Conservation (phyloP, 495 filamentous ascomycete genomes). For the Hypoxylon rickii region DNA sequence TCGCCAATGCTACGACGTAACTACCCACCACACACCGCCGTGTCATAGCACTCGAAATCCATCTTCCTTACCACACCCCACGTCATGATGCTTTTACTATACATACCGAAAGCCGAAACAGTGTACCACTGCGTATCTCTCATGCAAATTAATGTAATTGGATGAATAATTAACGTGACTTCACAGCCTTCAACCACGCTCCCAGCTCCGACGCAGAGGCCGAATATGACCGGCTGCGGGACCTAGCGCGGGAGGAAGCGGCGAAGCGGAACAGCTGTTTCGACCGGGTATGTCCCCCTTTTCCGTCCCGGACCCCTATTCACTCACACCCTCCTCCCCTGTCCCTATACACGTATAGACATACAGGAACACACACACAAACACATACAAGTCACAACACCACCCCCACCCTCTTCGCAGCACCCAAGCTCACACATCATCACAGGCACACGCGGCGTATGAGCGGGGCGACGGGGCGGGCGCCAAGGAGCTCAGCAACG, state of each 20-base stretch:
- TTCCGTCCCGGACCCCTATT: constrained; percentile 1
- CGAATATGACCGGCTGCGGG: constrained; percentile 91
- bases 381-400: neutral
- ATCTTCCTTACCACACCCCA: constrained; percentile 3
- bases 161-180: no score
- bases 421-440: constrained; percentile 3
- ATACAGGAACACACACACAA: neutral
- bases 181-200: constrained; percentile 79
- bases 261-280: constrained; percentile 76
- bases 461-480: constrained; percentile 72
- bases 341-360: neutral
- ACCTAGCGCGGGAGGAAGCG: constrained; percentile 78
- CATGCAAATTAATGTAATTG: no score
- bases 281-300: constrained; percentile 56
- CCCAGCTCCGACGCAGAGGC: constrained; percentile 68
- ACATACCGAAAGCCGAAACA: no score
- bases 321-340: constrained; percentile 6
- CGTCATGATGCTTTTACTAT: no score
- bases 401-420: no score
- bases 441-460: constrained; percentile 81
- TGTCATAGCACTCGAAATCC: constrained; percentile 8
- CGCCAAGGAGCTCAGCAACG: constrained; percentile 80
- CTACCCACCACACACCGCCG: constrained; percentile 6
- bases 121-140: no score
- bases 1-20: no score